These are phyloP conservation scores for Aspergillus puulaauensis DNA, from an alignment of 2,329 filamentous ascomycete species.

Conservation along the genomic window DNA sequence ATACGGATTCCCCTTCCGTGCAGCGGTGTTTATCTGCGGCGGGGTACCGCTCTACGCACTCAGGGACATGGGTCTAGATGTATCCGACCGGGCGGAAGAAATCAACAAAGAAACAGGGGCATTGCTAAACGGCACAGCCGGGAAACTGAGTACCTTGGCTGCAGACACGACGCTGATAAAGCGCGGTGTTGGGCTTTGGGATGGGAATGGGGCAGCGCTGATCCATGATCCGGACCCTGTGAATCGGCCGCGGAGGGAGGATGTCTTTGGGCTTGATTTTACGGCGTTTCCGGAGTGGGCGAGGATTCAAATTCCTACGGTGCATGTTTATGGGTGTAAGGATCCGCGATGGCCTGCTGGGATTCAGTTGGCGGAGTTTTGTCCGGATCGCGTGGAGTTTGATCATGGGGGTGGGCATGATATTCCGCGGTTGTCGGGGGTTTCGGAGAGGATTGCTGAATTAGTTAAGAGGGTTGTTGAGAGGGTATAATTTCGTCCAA, in stretches of 20 bases:
- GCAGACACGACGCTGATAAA: neutral
- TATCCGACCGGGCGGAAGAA: neutral
- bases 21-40: slow-evolving; percentile 4
- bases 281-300: neutral
- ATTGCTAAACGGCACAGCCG: neutral
- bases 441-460: neutral
- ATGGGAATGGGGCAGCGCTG: neutral
- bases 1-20: neutral
- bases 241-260: neutral
- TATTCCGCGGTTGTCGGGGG: neutral
- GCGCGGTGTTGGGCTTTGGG: neutral
- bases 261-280: slow-evolving; percentile 4
- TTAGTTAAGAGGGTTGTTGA: neutral
- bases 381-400: neutral
- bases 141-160: neutral
- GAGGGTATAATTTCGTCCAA: neutral
- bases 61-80: neutral
- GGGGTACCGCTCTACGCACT: neutral
- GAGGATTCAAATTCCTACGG: neutral
- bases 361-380: slow-evolving; percentile 8
- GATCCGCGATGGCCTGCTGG: slow-evolving; percentile 2
- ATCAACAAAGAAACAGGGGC: neutral
- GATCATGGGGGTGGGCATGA: slow-evolving; percentile 7
- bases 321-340: slow-evolving; percentile 3
- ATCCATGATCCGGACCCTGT: neutral